Evolutionary conservation across 164 flowering plant genomes (phyloP).

Genomic region (Tinospora cordifolia): DNA sequence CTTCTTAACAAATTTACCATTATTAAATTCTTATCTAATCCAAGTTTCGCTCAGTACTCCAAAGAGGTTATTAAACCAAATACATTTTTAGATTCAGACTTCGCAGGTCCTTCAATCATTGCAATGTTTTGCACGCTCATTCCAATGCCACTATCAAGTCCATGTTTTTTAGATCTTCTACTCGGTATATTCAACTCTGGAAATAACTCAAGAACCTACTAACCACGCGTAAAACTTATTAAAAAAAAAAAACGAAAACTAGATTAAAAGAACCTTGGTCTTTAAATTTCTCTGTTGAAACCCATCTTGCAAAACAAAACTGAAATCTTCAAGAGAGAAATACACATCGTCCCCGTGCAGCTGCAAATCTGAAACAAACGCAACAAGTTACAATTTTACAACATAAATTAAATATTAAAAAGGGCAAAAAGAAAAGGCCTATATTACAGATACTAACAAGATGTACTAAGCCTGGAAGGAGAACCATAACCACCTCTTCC

Average conservation of each 20-base stretch:
- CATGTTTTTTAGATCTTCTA: no score
- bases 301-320: constrained; percentile 23
- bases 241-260: neutral
- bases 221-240: neutral
- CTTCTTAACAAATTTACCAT: no score
- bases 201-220: no score
- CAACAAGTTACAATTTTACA: neutral
- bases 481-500: neutral
- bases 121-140: no score
- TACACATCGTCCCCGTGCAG: constrained; percentile 90
- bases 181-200: neutral
- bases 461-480: constrained; percentile 60
- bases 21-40: no score
- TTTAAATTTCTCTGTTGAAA: constrained; percentile 21
- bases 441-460: constrained; percentile 34
- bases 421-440: neutral
- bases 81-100: no score
- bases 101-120: no score
- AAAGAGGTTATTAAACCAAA: no score
- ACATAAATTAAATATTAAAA: constrained; percentile 2
- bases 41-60: no score
- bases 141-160: no score
- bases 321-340: constrained; percentile 56
- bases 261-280: constrained; percentile 37
- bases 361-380: constrained; percentile 60